These are phyloP conservation scores for Haplographium delicatum DNA, from an alignment of 495 filamentous ascomycete species.

Conservation along the genomic window DNA sequence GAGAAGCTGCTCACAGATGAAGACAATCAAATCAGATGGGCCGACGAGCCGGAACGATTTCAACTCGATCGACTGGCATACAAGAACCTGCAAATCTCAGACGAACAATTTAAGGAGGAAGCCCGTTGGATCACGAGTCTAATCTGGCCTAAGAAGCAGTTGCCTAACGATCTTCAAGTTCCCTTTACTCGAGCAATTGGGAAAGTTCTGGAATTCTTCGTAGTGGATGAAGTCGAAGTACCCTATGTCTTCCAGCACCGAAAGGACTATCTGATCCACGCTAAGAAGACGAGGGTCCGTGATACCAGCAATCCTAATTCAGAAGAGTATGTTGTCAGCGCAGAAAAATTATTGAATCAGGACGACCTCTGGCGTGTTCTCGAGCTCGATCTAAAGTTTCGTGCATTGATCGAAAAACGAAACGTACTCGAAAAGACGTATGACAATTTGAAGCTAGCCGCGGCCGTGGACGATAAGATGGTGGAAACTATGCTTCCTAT, in stretches of 20 bases:
- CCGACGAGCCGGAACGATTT: conserved; percentile 89
- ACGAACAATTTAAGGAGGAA: conserved; percentile 84
- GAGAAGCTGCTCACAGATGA: conserved; percentile 94
- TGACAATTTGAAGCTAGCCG: conserved; percentile 57
- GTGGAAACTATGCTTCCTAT: conserved; percentile 74
- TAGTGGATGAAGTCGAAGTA: conserved; percentile 87
- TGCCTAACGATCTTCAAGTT: conserved; percentile 62
- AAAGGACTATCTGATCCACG: conserved; percentile 95
- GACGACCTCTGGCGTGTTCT: conserved; percentile 92
- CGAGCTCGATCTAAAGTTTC: conserved; percentile 90
- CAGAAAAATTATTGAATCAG: conserved; percentile 86
- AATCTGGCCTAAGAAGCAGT: conserved; percentile 77
- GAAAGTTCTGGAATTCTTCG: conserved; percentile 93
- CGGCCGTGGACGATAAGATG: conserved; percentile 51
- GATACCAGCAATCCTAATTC: conserved; percentile 54
- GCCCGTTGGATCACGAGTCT: conserved; percentile 84
- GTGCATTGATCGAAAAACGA: conserved; percentile 83
- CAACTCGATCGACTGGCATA: conserved; percentile 88
- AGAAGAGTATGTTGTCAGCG: conserved; percentile 65
- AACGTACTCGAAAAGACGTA: conserved; percentile 73
- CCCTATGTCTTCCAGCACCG: conserved; percentile 98
- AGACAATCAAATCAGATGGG: conserved; percentile 80
- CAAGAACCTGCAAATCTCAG: conserved; percentile 64
- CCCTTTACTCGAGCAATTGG: conserved; percentile 83
- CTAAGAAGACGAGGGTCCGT: conserved; percentile 59